A percentile compares a stretch with the other conserved stretches of the same genome.
Evolutionary conservation across 1,284 basidiomycete genomes (phyloP).

Genomic region (Trametes versicolor): DNA sequence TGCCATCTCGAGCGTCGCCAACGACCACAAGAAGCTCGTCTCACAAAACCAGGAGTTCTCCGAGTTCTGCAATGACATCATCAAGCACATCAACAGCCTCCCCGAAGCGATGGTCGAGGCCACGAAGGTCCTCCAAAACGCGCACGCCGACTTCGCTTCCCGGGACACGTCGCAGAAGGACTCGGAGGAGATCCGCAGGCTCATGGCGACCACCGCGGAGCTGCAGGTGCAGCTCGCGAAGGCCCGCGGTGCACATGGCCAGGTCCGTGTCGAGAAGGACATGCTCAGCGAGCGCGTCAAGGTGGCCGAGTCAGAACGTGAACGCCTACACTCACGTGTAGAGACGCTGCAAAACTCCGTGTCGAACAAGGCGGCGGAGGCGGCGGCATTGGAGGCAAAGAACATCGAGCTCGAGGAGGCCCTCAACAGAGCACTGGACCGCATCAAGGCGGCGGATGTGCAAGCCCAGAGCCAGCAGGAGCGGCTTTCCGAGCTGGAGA

Average conservation of each 20-base stretch:
- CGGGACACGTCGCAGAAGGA: slow-evolving; percentile 66
- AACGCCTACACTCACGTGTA: slow-evolving; percentile 61
- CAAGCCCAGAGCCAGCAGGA: slow-evolving; percentile 65
- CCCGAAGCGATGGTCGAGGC: slow-evolving; percentile 68
- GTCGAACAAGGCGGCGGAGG: slow-evolving; percentile 56
- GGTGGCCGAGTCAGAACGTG: slow-evolving; percentile 70
- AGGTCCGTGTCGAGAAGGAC: slow-evolving; percentile 85
- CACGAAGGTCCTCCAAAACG: slow-evolving; percentile 62
- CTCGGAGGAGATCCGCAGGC: slow-evolving; percentile 71
- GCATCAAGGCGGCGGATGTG: slow-evolving; percentile 76
- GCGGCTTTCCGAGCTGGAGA: slow-evolving; percentile 70
- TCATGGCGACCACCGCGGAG: slow-evolving; percentile 63
- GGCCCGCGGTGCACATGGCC: slow-evolving; percentile 78
- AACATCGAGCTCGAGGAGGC: slow-evolving; percentile 74
- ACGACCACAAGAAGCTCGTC: slow-evolving; percentile 55
- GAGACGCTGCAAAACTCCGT: slow-evolving; percentile 62
- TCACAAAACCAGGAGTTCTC: slow-evolving; percentile 60
- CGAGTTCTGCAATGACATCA: slow-evolving; percentile 58
- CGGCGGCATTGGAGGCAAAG: slow-evolving; percentile 59
- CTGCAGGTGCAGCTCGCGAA: slow-evolving; percentile 76
- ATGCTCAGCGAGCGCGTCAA: slow-evolving; percentile 67
- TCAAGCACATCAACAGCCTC: slow-evolving; percentile 62
- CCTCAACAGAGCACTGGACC: slow-evolving; percentile 70
- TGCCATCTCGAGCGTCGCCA: slow-evolving; percentile 53
- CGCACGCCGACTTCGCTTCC: slow-evolving; percentile 69